These are phyloP conservation scores for Ophiostoma ulmi DNA, from an alignment of 2,329 filamentous ascomycete genomes.

Conservation along the genomic window DNA sequence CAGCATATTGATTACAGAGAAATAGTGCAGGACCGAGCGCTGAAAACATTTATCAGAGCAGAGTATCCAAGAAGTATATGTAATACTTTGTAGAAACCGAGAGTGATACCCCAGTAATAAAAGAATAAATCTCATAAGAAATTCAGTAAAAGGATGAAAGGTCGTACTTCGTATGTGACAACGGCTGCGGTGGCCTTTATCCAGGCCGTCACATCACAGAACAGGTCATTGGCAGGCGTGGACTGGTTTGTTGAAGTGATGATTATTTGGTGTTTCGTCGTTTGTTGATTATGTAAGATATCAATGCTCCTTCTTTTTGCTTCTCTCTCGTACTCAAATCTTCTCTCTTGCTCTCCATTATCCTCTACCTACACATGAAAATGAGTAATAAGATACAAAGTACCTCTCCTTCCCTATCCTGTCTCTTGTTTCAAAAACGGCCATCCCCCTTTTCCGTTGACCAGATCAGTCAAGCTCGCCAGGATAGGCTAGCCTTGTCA, in stretches of 20 bases:
- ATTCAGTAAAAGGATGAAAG: not conserved
- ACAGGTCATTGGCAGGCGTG: not conserved
- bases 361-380: not conserved
- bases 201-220: not conserved
- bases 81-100: too few species aligned
- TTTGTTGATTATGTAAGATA: not conserved
- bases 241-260: not conserved
- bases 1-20: not conserved
- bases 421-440: not conserved
- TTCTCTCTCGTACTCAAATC: not conserved
- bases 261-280: not conserved
- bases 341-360: too few species aligned
- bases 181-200: not conserved
- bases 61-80: not conserved
- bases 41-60: not conserved
- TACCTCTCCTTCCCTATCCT: not conserved
- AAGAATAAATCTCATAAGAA: too few species aligned
- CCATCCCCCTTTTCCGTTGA: conserved; percentile 12
- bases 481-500: not conserved
- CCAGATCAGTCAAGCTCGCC: conserved; percentile 13
- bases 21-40: not conserved
- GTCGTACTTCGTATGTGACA: not conserved
- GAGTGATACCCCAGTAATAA: too few species aligned
- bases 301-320: not conserved
- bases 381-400: not conserved